Base-by-base conservation (phyloP, 2,329 filamentous ascomycete species). In the Aspergillus sp. region DNA sequence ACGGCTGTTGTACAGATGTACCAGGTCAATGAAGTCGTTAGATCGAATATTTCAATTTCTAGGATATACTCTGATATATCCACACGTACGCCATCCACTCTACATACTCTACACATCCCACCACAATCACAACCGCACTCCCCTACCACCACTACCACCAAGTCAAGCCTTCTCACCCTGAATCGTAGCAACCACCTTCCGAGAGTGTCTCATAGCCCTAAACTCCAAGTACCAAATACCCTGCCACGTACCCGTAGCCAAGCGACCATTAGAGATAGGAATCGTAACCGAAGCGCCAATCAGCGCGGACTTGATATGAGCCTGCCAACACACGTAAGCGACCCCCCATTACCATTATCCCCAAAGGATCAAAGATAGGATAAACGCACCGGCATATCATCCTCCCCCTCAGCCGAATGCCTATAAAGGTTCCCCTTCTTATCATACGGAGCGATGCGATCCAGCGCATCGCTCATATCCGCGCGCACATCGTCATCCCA, bases 151-250 rank as follows among this genome's bases (percentile, higher is more conserved):
- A 60, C 19, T 27, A 15, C 27, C 49, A 15, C 41, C 27, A 8
- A 70, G 62, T 76, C 70, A 77, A 6, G 62, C 66, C 79, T 85
- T 87, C 80, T 97, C 90, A 47, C 94, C 95, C 77, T 98, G 93
- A 63, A 98, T 96, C 1, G 95, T 98, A 57, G 94, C 94, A 63
- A 99, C 88, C 11, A 98, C 85, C 73, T 87, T 90, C 70, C 95
- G 85, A 64, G 86, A 82, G 77, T 97, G 93, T 77, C 86, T 91
- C 67, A 81, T 81, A 3, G 81, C 84, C 59, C 94, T 84, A 75
- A 98, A 98, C 78, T 98, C 95, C 65, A 97, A 80, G 76, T 96
- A 96, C 90, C 91, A 98, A 61, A 98, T 94, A 0, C 95, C 87
- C 65, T 82, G 80, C 81, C 81, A 83, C 15, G 86, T 88, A 1